A percentile compares a stretch with the other conserved stretches of the same genome.
These are phyloP conservation scores for Rubroshorea leprosula DNA, from an alignment of 345 rosid genomes.

Conservation along the genomic window DNA sequence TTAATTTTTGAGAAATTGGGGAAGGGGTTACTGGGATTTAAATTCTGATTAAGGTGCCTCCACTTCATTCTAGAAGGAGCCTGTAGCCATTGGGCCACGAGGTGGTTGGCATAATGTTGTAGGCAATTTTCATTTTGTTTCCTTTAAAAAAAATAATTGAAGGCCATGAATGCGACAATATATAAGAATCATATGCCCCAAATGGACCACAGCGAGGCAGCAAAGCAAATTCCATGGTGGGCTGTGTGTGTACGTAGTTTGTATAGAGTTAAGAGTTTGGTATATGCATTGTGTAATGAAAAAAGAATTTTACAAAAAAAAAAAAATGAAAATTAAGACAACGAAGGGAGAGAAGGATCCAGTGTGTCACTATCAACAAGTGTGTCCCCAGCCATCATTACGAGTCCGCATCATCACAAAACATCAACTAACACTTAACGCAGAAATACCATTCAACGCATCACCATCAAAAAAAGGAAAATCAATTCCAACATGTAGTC, in stretches of 20 bases:
- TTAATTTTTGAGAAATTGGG: too few relatives aligned
- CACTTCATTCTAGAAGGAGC: too few relatives aligned
- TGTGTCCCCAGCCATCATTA: constrained; percentile 19
- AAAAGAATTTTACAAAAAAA: too few relatives aligned
- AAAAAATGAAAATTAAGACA: background rate
- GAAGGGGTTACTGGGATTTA: too few relatives aligned
- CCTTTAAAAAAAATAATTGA: background rate
- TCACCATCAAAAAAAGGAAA: background rate
- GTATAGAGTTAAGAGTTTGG: too few relatives aligned
- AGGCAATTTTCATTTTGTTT: background rate
- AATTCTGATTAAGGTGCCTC: too few relatives aligned
- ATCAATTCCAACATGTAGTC: constrained; percentile 16
- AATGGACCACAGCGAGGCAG: too few relatives aligned
- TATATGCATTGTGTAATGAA: too few relatives aligned
- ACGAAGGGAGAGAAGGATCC: constrained; percentile 9
- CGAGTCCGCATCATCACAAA: constrained; percentile 18
- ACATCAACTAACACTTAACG: constrained; percentile 9
- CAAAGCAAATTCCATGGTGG: background rate
- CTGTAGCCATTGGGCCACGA: too few relatives aligned
- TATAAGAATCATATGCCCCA: background rate
- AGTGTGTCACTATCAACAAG: constrained; percentile 19
- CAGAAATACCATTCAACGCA: background rate
- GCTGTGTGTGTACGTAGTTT: background rate
- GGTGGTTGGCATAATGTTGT: too few relatives aligned
- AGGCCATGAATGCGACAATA: background rate